Base-by-base conservation (phyloP, 2,329 filamentous ascomycete species). In the Scortechinia acanthostroma region DNA sequence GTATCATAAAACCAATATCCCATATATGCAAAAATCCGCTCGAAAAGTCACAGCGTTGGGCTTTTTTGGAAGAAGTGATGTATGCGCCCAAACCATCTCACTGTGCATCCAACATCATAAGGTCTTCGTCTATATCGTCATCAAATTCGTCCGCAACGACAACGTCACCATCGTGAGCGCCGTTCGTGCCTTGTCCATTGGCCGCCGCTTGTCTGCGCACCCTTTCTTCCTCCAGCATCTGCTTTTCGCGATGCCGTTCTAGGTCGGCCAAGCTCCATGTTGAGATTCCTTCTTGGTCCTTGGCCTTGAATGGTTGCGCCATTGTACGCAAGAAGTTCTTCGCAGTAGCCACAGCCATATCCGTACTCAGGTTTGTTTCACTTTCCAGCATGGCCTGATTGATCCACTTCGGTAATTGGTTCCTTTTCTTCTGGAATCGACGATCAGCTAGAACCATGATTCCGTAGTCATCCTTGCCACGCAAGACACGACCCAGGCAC, bases 401-500 rank as follows among this genome's bases (percentile, higher is more conserved):
- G 58, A 98, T 98, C 93, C 93, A 98, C 60, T 95, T 95, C 10
- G 93, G 93, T 21, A 98, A 72, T 65, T 98, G 94, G 2, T 65
- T 74, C 28, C 90, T 76, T 67, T 97, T 97, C 69, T 93, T 94
- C 60, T 89, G 84, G 63, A 96, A 98, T 16, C 93, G 81, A 35
- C 88, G 83, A 62, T 98, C 93, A 2, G 94, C 93, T 21, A 98
- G 74, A 3, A 98, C 91, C 93, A 98, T 98, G 70, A 98, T 88
- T n/a, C 93, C 93, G 63, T 98, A 98, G 64, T 98, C 93, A 59
- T 98, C 94, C 63, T 98, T 98, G 20, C 93, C 93, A 55, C 93
- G 77, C 50, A 98, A 71, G 37, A 98, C 93, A 59, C 93, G 91
- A 14, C 93, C 94, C 2, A 98, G 72, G 58, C 93, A 98, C 60